Evolutionary conservation across 768 basidiomycete species (phyloP), one percentile per base, ranked within the genome.

Genomic region (Albatrellus ellisii): DNA sequence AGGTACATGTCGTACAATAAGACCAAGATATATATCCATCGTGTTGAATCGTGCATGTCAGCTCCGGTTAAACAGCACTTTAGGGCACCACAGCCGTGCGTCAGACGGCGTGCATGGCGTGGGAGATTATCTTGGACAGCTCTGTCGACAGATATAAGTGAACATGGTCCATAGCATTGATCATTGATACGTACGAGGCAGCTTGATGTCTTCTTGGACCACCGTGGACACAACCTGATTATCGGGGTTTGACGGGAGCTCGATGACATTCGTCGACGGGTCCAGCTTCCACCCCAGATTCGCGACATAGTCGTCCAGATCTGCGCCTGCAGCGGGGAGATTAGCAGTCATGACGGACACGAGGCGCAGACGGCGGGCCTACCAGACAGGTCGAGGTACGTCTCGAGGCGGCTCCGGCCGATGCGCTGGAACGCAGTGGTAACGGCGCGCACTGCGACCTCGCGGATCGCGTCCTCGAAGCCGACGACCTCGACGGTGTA

Each of bases 221-320:
- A 90, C 70, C 1, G 83, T 81, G 0, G 87, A 82, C 53, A 83
- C 78, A 51, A 89, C 84, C 54, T 86, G 84, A 59, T 90, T 90
- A 60, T 90, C 87, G 11, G 81, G 79, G 59, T 89, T 90, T 33
- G 77, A 71, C 18, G 88, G 87, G 42, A 90, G 65, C 12, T 59
- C 63, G 39, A 88, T 67, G n/a, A 77, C 71, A 6, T 69, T 70
- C 1, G 65, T 67, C 12, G 68, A 59, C 12, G 61, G 51, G 43
- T 85, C 73, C 29, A 73, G 47, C 15, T 64, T 59, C 87, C 87
- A 90, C 17, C 75, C 81, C 36, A 83, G 68, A 48, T 70, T 70
- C 47, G 67, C 56, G 26, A 84, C 65, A 56, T 77, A 86, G 9
- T 62, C 64, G 24, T 68, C 66, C 34, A 90, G 62, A 14, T 72